Evolutionary conservation across 2,329 filamentous ascomycete species (phyloP).

Genomic region (Botryotinia calthae): DNA sequence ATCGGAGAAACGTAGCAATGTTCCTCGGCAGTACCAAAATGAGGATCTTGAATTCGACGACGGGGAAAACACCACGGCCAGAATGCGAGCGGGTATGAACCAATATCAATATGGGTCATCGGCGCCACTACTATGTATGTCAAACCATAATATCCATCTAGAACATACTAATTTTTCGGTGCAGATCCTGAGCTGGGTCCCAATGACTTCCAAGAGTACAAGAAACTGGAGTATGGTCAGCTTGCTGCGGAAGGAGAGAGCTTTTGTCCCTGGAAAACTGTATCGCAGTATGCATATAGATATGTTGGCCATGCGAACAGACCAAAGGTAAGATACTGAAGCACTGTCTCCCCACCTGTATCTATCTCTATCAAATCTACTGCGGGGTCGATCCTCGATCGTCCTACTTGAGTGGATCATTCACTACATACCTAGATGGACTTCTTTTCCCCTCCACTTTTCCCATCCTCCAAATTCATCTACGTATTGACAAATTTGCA

Average conservation of each 20-base stretch:
- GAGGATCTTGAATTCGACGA: background rate
- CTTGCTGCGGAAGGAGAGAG: conserved; percentile 32
- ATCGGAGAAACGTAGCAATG: background rate
- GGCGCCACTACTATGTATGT: conserved; percentile 9
- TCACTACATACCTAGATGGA: conserved; percentile 1
- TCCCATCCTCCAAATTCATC: background rate
- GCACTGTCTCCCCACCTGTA: background rate
- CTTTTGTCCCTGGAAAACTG: conserved; percentile 53
- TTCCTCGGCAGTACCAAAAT: background rate
- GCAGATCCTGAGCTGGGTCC: conserved; percentile 12
- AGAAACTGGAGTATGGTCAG: conserved; percentile 33
- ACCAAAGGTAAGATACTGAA: conserved; percentile 8
- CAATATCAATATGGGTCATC: background rate
- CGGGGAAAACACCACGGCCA: conserved; percentile 1
- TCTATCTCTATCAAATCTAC: background rate
- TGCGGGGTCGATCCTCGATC: background rate
- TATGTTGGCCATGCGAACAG: conserved; percentile 56
- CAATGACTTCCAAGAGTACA: conserved; percentile 20
- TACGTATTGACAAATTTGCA: conserved; percentile 22
- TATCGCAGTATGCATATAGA: conserved; percentile 57
- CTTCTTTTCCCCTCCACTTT: background rate
- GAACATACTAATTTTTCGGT: background rate
- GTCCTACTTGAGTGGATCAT: background rate
- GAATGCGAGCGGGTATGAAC: conserved; percentile 6
- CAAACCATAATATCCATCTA: too few relatives aligned